Conservation (phyloP, 2,329 filamentous ascomycete genomes). For the Harringtonia aguacate region DNA sequence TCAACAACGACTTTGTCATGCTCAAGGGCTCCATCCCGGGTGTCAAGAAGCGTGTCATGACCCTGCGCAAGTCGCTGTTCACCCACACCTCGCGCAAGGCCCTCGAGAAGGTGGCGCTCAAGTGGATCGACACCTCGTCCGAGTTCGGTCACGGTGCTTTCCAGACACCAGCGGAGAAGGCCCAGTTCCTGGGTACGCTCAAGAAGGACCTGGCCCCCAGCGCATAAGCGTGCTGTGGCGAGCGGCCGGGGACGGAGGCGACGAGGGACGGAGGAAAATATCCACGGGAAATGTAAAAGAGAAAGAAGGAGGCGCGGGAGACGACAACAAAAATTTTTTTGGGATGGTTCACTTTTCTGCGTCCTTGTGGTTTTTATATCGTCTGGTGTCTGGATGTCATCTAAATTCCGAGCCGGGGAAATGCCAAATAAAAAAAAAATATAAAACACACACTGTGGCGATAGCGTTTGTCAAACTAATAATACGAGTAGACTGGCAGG, state of each 20-base stretch:
- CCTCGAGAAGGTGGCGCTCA: conserved; percentile 98
- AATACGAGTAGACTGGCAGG: too few relatives aligned
- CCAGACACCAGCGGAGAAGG: conserved; percentile 98
- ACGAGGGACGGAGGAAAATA: background rate
- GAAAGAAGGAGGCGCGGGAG: background rate
- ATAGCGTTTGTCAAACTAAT: too few relatives aligned
- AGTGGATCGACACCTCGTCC: conserved; percentile 99
- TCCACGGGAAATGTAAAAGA: background rate
- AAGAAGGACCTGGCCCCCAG: conserved; percentile 77
- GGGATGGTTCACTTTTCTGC: background rate
- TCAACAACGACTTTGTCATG: conserved; percentile 98
- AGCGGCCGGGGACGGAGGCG: conserved; percentile 2
- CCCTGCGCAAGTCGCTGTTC: conserved; percentile 98
- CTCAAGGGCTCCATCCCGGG: conserved; percentile 96
- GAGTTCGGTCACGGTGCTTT: conserved; percentile 99
- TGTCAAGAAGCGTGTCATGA: conserved; percentile 99
- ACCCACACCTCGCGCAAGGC: conserved; percentile 89
- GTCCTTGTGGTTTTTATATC: background rate
- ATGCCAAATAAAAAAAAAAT: conserved; percentile 1
- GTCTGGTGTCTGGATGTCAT: background rate
- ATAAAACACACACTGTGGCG: conserved; percentile 1
- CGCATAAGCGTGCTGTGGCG: conserved; percentile 25
- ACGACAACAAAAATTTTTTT: background rate
- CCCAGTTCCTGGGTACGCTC: conserved; percentile 92
- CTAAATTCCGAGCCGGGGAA: background rate